Percentiles rank a stretch among this genome's conserved stretches.
Evolutionary conservation across 2,329 filamentous ascomycete genomes (phyloP).

Genomic region (Cladosporium sp.): DNA sequence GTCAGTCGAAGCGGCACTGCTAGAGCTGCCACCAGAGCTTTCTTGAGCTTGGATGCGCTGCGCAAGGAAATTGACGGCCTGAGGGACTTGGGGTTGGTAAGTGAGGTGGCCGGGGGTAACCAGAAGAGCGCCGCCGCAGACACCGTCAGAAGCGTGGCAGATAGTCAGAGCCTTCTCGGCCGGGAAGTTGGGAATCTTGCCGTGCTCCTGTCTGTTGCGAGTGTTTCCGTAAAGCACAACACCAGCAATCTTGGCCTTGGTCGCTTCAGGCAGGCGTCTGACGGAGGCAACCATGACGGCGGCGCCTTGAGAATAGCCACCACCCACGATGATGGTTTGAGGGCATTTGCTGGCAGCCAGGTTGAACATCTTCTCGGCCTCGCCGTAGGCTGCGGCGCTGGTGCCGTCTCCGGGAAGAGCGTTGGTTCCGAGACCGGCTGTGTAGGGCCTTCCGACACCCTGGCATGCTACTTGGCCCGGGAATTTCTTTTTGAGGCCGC

Average conservation of each 20-base stretch:
- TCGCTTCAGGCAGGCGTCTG: slow-evolving; percentile 29
- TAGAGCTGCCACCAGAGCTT: not conserved
- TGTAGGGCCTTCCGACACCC: slow-evolving; percentile 31
- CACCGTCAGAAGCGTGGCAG: slow-evolving; percentile 37
- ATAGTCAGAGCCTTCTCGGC: slow-evolving; percentile 37
- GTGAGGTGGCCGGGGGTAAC: slow-evolving; percentile 38
- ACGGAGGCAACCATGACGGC: slow-evolving; percentile 41
- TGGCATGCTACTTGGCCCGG: slow-evolving; percentile 29
- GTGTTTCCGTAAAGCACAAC: slow-evolving; percentile 45
- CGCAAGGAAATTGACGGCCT: slow-evolving; percentile 34
- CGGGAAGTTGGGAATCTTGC: slow-evolving; percentile 39
- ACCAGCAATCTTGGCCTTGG: slow-evolving; percentile 38
- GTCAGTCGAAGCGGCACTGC: not conserved
- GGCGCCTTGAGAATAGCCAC: slow-evolving; percentile 41
- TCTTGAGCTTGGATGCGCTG: slow-evolving; percentile 16
- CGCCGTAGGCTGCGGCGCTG: slow-evolving; percentile 25
- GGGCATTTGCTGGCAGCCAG: slow-evolving; percentile 31
- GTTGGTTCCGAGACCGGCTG: slow-evolving; percentile 26
- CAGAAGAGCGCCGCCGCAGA: slow-evolving; percentile 38
- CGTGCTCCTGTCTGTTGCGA: slow-evolving; percentile 40
- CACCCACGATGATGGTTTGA: slow-evolving; percentile 29
- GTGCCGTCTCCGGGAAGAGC: slow-evolving; percentile 25
- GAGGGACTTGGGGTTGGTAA: slow-evolving; percentile 30
- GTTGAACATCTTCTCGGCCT: slow-evolving; percentile 28
- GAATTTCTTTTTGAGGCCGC: slow-evolving; percentile 27